A percentile compares a stretch with the other conserved stretches of the same genome.
phyloP scores from a whole-genome alignment of 2,329 filamentous ascomycete species.

The Epicoccum nigrum region DNA sequence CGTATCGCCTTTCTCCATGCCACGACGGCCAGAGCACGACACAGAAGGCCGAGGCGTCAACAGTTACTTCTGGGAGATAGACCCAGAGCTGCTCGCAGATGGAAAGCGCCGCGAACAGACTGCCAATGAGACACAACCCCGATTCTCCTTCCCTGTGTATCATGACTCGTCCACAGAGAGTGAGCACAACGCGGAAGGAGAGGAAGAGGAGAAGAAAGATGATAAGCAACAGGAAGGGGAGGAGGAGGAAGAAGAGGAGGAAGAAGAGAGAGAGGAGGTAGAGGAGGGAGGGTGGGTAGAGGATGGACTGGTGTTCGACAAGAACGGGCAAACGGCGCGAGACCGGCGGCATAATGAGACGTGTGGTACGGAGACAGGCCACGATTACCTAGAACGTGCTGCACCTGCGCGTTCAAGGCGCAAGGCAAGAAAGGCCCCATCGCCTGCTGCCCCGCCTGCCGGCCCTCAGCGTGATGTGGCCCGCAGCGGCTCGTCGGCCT shows the following conservation, averaged over 20 bases:
- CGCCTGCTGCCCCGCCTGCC: neutral
- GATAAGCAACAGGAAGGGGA: too few species aligned
- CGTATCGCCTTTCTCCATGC: neutral
- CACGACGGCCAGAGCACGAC: slow-evolving; percentile 4
- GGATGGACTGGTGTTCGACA: neutral
- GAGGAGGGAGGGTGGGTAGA: too few species aligned
- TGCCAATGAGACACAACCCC: neutral
- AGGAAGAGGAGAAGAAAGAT: too few species aligned
- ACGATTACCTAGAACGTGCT: neutral
- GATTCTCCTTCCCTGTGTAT: neutral
- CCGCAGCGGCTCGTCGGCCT: too few species aligned
- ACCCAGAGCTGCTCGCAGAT: neutral
- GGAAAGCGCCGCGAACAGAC: neutral
- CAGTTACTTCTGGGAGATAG: neutral
- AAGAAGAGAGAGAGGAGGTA: too few species aligned
- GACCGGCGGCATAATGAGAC: neutral
- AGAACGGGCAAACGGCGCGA: neutral
- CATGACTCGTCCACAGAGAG: neutral
- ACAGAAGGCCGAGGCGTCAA: neutral
- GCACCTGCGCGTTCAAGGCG: neutral
- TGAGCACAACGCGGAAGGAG: neutral
- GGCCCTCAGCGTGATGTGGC: too few species aligned
- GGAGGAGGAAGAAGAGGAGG: too few species aligned
- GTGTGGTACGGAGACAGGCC: neutral
- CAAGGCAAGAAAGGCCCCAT: too few species aligned